These are phyloP conservation scores for Ophiostoma populinum DNA, from an alignment of 2,329 filamentous ascomycete species.

Conservation along the genomic window DNA sequence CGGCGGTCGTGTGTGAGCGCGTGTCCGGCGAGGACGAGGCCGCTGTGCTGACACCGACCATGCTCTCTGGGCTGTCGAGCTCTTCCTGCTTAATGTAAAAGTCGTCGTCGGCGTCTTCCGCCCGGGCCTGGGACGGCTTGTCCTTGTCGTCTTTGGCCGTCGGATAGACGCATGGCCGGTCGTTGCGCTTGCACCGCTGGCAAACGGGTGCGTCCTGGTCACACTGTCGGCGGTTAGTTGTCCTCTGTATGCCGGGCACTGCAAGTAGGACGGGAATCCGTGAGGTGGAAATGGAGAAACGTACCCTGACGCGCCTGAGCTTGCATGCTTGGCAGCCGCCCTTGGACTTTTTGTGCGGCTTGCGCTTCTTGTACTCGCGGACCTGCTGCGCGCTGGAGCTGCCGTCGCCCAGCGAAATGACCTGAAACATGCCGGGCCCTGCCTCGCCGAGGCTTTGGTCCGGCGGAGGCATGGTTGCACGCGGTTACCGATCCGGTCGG, in stretches of 20 bases:
- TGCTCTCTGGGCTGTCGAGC: no score
- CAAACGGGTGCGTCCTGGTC: slow-evolving; percentile 11
- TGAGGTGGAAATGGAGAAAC: slow-evolving; percentile 1
- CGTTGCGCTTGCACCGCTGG: slow-evolving; percentile 12
- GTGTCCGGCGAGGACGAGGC: no score
- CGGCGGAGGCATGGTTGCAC: slow-evolving; percentile 6
- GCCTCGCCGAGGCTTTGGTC: slow-evolving; percentile 3
- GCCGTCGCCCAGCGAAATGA: slow-evolving; percentile 10
- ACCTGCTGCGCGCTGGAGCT: slow-evolving; percentile 10
- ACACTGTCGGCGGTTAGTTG: slow-evolving; percentile 8
- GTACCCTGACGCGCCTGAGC: slow-evolving; percentile 13
- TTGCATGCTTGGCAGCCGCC: slow-evolving; percentile 13
- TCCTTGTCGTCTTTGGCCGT: no score
- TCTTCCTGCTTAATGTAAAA: no score
- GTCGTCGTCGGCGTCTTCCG: no score
- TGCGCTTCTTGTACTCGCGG: slow-evolving; percentile 12
- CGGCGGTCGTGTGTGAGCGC: no score
- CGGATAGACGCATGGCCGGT: slow-evolving; percentile 11
- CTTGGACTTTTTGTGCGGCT: slow-evolving; percentile 12
- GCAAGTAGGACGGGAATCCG: no score
- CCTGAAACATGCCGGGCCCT: slow-evolving; percentile 11
- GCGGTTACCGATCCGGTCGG: background rate
- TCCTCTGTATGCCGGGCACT: no score
- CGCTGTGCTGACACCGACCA: no score
- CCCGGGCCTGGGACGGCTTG: no score